Evolutionary conservation across 192 early-diverging fungal genomes (phyloP).

Genomic region (Podila epicladia): DNA sequence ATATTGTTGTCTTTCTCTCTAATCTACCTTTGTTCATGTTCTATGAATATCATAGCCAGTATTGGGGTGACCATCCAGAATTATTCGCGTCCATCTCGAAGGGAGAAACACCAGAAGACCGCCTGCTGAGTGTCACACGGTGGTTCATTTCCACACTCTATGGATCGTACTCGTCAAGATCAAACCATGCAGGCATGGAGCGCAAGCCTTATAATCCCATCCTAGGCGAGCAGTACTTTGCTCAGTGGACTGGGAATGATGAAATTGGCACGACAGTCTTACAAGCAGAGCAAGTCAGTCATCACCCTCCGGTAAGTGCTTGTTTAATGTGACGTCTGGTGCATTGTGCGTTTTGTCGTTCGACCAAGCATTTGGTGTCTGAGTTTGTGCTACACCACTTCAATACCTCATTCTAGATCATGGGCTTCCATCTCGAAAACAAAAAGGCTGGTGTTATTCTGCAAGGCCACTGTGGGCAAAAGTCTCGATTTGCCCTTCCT

Average conservation of each 20-base stretch:
- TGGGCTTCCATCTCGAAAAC: constrained; percentile 45
- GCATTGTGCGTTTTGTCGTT: too few species aligned
- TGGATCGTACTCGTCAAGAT: constrained; percentile 74
- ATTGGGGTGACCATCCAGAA: constrained; percentile 68
- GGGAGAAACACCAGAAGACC: constrained; percentile 64
- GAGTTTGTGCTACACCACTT: background rate
- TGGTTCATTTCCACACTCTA: constrained; percentile 89
- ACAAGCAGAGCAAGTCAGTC: constrained; percentile 59
- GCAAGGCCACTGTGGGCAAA: constrained; percentile 62
- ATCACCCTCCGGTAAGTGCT: constrained; percentile 59
- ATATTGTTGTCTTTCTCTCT: too few species aligned
- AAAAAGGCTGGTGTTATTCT: constrained; percentile 35
- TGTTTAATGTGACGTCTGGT: constrained; percentile 9
- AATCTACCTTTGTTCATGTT: too few species aligned
- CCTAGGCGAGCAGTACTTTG: constrained; percentile 60
- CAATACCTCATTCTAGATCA: constrained; percentile 5
- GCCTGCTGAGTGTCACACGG: constrained; percentile 74
- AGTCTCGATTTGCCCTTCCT: constrained; percentile 80
- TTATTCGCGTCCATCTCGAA: constrained; percentile 71
- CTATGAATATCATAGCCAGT: constrained; percentile 48
- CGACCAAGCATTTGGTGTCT: constrained; percentile 2
- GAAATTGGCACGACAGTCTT: constrained; percentile 29
- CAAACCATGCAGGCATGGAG: constrained; percentile 73
- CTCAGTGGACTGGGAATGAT: constrained; percentile 53
- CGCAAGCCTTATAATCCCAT: constrained; percentile 81